Evolutionary conservation across 2,329 filamentous ascomycete species (phyloP), one percentile per base, ranked within the genome.

Genomic region (Colletotrichum musicola): DNA sequence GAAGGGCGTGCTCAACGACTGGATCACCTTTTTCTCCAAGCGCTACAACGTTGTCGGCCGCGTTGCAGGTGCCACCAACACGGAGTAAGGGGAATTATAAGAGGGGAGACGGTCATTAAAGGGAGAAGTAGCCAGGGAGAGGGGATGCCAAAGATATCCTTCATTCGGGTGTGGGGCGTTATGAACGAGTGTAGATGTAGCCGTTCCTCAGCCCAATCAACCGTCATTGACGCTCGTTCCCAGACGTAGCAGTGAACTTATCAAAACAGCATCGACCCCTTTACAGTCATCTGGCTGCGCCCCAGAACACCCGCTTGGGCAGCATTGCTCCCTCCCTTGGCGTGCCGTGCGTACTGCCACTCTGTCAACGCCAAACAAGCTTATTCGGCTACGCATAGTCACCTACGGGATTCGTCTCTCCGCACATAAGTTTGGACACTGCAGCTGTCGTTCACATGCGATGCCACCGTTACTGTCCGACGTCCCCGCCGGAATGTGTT

Each of bases 21-120:
- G 96, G 96, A 89, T 92, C 71, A 97, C 92, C 2, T 99, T 97
- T 82, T 99, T 99, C 81, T 93, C 92, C 73, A 99, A 98, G 84
- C 88, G 96, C 66, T 99, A 99, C 83, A 98, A 97, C 75, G 88
- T 98, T 59, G 90, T 97, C 54, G 94, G 93, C 14, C 79, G 85
- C 64, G 88, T 92, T 16, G 82, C 86, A 68, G 88, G 87, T 42
- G 88, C 88, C 30, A 89, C 85, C 30, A 90, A 90, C 75, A 80
- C 82, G 75, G 85, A 84, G 62, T 82, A n/a, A 35, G 30, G 2
- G 30, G 66, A 69, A 35, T 44, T 38, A 38, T 25, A 38, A 46
- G 30, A 35, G 18, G 22, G 6, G 16, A 55, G 38, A 18, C 27
- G 22, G 16, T 42, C 38, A 6, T 20, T 16, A 9, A 22, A 40